Conservation (phyloP, 2,329 filamentous ascomycete species). For the Alternaria angustiovoidea region DNA sequence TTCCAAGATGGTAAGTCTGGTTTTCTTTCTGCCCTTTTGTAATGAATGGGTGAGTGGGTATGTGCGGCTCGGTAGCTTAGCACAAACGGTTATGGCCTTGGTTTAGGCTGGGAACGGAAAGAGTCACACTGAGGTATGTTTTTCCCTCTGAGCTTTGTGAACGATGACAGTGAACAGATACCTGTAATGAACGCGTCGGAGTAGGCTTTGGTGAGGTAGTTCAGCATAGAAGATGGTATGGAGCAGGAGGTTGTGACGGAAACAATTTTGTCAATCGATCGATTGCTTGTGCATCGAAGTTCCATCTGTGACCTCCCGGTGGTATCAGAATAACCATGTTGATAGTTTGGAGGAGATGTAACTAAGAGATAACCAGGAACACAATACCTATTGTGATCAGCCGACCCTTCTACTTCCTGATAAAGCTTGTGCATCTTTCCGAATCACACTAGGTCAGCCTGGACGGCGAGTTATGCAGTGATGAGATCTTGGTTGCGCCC, state of each 20-base stretch:
- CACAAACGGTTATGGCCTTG: background rate
- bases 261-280: too few species aligned
- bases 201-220: background rate
- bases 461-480: background rate
- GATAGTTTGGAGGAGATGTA: background rate
- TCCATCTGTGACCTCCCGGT: too few species aligned
- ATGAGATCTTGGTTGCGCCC: background rate
- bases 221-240: background rate
- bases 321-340: background rate
- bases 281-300: too few species aligned
- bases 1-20: background rate
- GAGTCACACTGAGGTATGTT: background rate
- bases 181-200: rapidly evolving
- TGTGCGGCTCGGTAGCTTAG: background rate
- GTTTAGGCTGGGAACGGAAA: too few species aligned
- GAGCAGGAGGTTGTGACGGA: background rate
- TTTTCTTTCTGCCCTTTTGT: background rate
- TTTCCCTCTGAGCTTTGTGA: background rate
- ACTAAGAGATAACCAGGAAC: background rate
- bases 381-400: background rate
- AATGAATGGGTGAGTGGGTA: background rate
- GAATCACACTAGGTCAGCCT: background rate
- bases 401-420: too few species aligned
- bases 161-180: background rate
- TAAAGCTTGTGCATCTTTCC: background rate